Conservation (phyloP, 371 early-diverging fungal genomes). For the Dentiscutata heterogama region DNA sequence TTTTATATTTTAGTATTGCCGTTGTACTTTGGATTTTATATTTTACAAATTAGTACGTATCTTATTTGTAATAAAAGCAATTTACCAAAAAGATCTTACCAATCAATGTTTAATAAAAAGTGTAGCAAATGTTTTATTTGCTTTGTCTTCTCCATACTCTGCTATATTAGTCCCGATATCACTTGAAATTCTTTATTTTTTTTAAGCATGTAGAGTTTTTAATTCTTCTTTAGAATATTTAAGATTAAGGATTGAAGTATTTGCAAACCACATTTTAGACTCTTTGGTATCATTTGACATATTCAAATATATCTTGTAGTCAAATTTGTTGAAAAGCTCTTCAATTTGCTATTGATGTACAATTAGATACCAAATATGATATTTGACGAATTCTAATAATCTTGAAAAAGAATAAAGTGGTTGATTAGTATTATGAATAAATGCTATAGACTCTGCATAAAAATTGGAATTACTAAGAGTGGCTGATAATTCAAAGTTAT, state of each 20-base stretch:
- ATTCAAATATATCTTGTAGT: constrained; percentile 6
- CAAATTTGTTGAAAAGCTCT: constrained; percentile 26
- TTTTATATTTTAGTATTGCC: too few relatives aligned
- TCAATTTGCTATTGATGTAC: constrained; percentile 10
- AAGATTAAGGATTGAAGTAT: neutral
- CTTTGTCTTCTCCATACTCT: too few relatives aligned
- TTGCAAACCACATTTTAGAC: neutral
- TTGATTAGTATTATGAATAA: neutral
- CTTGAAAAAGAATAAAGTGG: neutral
- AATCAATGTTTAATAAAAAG: too few relatives aligned
- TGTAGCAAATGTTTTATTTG: too few relatives aligned
- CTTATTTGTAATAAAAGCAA: too few relatives aligned
- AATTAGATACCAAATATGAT: constrained; percentile 25
- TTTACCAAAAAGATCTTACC: too few relatives aligned
- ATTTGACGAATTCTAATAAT: constrained; percentile 11
- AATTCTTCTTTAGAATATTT: too few relatives aligned
- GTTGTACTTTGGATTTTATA: too few relatives aligned
- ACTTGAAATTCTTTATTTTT: too few relatives aligned
- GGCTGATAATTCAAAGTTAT: constrained; percentile 7
- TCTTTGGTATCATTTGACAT: neutral
- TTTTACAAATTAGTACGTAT: too few relatives aligned
- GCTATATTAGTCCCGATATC: too few relatives aligned
- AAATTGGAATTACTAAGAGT: constrained; percentile 4
- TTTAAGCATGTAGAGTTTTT: too few relatives aligned
- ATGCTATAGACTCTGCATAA: neutral